Evolutionary conservation across 208 protist species (phyloP).

Genomic region (Leishmania tropica): DNA sequence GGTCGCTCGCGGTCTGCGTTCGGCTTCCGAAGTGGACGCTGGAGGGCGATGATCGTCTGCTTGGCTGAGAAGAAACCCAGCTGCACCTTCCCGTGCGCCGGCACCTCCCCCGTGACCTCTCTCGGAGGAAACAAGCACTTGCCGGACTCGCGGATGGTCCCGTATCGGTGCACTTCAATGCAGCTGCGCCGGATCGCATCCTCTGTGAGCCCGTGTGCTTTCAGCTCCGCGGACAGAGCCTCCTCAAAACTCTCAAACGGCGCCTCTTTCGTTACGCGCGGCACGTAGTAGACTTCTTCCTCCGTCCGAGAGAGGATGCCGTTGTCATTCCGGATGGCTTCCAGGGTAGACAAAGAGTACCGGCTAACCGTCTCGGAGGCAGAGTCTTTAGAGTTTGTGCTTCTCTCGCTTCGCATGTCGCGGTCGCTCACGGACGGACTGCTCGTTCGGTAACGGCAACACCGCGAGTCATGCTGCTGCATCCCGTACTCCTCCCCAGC

Average conservation of each 20-base stretch:
- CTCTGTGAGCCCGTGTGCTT: slow-evolving; percentile 34
- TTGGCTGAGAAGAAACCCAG: slow-evolving; percentile 87
- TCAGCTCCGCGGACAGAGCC: slow-evolving; percentile 37
- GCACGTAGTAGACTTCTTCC: slow-evolving; percentile 6
- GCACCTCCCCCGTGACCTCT: slow-evolving; percentile 39
- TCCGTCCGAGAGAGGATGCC: slow-evolving; percentile 45
- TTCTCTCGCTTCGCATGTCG: neutral
- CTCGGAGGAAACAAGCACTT: slow-evolving; percentile 73
- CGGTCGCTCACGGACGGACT: neutral
- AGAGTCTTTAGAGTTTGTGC: slow-evolving; percentile 2
- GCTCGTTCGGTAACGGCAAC: neutral
- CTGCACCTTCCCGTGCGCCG: slow-evolving; percentile 69
- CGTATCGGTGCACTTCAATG: slow-evolving; percentile 69
- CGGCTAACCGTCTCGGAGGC: slow-evolving; percentile 23
- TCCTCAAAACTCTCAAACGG: slow-evolving; percentile 61
- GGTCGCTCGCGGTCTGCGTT: slow-evolving; percentile 54
- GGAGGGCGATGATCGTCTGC: slow-evolving; percentile 68
- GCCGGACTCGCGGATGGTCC: slow-evolving; percentile 77
- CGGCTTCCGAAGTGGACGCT: slow-evolving; percentile 18
- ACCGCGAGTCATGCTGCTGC: slow-evolving; percentile 9
- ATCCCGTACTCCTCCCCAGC: slow-evolving; percentile 3
- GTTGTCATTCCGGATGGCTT: slow-evolving; percentile 54
- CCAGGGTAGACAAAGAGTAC: slow-evolving; percentile 25
- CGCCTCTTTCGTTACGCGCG: slow-evolving; percentile 14
- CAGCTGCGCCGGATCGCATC: slow-evolving; percentile 41